Evolutionary conservation across 345 rosid genomes (phyloP), one percentile per base, ranked within the genome.

Genomic region (Erucastrum elatum): DNA sequence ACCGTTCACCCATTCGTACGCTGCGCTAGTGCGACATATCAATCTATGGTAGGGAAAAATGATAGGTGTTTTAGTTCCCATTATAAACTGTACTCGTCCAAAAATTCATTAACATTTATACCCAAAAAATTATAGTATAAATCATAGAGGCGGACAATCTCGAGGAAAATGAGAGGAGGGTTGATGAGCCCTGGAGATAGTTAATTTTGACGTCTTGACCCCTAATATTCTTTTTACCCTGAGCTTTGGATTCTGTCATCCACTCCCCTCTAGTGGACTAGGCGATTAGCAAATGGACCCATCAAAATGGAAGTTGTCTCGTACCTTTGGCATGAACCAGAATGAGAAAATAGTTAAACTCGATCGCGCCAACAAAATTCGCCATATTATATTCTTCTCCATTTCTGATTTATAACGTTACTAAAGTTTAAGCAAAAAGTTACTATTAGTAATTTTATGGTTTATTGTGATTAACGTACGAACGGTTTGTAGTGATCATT

Each of bases 11-110:
- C n/a, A n/a, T n/a, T n/a, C n/a, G n/a, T n/a, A n/a, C n/a, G n/a
- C n/a, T n/a, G n/a, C n/a, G n/a, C n/a, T n/a, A n/a, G n/a, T n/a
- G 88, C 82, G 87, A 93, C 90, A 56, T 82, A 74, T 44, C 51
- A 11, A 46, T 46, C 15, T 12, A 46, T 46, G 56, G 56, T 49
- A n/a, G 17, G 86, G 84, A 35, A 76, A 41, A 11, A 75, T 75
- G 64, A 35, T 74, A 41, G 15, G 71, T 75, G 64, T 35, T 68
- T 62, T 60, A 58, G 30, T 70, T 69, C 30, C 37, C 7, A 56
- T 69, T 62, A 44, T 27, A 74, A 37, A 55, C 2, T 53, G 58
- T 62, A 59, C 15, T 31, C 34, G 64, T 62, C 41, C 49, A 27
- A 21, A 21, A 21, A 21, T 21, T 21, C 21, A 1, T 21, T 21